These are phyloP conservation scores for Jamesozyma rosinii DNA, from an alignment of 805 yeast species.

Conservation along the genomic window DNA sequence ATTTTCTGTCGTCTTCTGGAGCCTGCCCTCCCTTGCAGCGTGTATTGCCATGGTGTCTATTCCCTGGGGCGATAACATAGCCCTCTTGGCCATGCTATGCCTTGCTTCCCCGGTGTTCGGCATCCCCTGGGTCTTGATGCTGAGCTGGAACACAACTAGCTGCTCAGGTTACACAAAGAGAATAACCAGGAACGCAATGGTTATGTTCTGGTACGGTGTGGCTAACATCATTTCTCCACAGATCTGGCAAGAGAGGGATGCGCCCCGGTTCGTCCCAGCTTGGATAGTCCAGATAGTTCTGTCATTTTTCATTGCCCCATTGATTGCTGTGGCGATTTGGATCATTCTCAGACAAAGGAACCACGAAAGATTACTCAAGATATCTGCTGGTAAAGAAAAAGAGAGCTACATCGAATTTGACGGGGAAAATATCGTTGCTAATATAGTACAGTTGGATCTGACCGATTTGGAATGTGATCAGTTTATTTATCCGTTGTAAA, in stretches of 20 bases:
- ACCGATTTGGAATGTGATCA: slow-evolving; percentile 45
- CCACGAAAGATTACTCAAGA: slow-evolving; percentile 27
- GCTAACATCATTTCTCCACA: slow-evolving; percentile 50
- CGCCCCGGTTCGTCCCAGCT: slow-evolving; percentile 39
- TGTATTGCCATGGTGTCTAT: slow-evolving; percentile 39
- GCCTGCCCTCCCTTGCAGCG: slow-evolving; percentile 38
- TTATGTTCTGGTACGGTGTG: slow-evolving; percentile 39
- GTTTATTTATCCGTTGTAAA: slow-evolving; percentile 41
- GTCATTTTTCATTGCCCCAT: slow-evolving; percentile 41
- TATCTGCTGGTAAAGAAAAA: slow-evolving; percentile 8
- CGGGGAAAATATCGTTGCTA: slow-evolving; percentile 25
- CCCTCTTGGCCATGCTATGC: slow-evolving; percentile 39
- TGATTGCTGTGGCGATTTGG: slow-evolving; percentile 36
- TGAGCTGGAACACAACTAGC: slow-evolving; percentile 30
- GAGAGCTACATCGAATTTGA: slow-evolving; percentile 28
- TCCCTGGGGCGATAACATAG: slow-evolving; percentile 38
- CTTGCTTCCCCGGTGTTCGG: slow-evolving; percentile 41
- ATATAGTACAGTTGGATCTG: slow-evolving; percentile 37
- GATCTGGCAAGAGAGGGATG: slow-evolving; percentile 40
- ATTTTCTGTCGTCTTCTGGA: slow-evolving; percentile 32
- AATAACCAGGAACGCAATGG: slow-evolving; percentile 37
- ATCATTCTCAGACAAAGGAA: slow-evolving; percentile 40
- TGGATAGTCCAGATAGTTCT: slow-evolving; percentile 50
- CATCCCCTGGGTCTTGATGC: slow-evolving; percentile 33
- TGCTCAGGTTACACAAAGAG: slow-evolving; percentile 45